Conservation (phyloP, 805 yeast species). For the Suhomyces sp. region DNA sequence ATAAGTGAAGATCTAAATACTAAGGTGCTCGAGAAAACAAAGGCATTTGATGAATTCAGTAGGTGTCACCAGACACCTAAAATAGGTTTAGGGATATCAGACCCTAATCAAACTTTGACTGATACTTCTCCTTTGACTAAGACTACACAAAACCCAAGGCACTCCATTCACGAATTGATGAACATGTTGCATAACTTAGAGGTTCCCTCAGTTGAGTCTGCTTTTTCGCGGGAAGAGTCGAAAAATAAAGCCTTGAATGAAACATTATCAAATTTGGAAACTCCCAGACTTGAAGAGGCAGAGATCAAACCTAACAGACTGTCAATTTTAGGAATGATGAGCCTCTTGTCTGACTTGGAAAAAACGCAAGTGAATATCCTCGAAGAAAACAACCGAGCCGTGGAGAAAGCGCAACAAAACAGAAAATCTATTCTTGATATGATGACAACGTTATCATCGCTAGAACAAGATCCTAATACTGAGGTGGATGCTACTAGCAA, state of each 20-base stretch:
- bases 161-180: slow-evolving; percentile 32
- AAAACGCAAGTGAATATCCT: slow-evolving; percentile 10
- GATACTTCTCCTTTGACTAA: too few relatives aligned
- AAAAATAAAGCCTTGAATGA: background rate
- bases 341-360: slow-evolving; percentile 13
- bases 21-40: slow-evolving; percentile 14
- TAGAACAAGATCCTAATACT: slow-evolving; percentile 11
- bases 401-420: slow-evolving; percentile 15
- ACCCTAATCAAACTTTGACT: too few relatives aligned
- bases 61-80: background rate
- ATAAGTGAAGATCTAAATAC: slow-evolving; percentile 20
- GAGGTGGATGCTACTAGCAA: slow-evolving; percentile 8
- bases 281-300: background rate
- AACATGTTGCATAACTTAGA: slow-evolving; percentile 22
- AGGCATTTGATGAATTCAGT: slow-evolving; percentile 14
- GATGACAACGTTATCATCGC: slow-evolving; percentile 27
- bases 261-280: slow-evolving; percentile 1
- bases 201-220: too few relatives aligned
- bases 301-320: slow-evolving; percentile 7
- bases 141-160: slow-evolving; percentile 11
- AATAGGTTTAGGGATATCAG: slow-evolving; percentile 2
- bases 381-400: slow-evolving; percentile 8
- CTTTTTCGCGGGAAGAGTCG: too few relatives aligned
- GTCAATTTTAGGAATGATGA: slow-evolving; percentile 17
- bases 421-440: slow-evolving; percentile 32